Conservation (phyloP, 2,329 filamentous ascomycete species). For the Graphilbum ipis-grandicollis region DNA sequence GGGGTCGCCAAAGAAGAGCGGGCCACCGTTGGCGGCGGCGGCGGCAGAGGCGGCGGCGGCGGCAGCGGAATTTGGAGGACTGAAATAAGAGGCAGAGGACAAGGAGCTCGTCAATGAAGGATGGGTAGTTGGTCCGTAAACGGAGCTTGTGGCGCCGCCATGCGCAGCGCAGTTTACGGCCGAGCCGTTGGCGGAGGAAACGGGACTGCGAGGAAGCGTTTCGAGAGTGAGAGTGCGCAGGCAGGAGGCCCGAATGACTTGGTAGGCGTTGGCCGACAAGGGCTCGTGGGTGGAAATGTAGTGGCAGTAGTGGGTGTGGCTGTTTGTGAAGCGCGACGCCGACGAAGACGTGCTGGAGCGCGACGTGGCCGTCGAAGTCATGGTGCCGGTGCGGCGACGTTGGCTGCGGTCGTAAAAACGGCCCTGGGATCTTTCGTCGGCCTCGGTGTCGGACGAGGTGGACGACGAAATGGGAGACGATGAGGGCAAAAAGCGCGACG, state of each 20-base stretch:
- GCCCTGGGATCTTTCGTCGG: slow-evolving; percentile 23
- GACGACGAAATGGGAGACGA: slow-evolving; percentile 17
- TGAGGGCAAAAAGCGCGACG: slow-evolving; percentile 34
- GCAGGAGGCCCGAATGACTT: slow-evolving; percentile 48
- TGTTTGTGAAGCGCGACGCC: slow-evolving; percentile 15
- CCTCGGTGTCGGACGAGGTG: slow-evolving; percentile 30
- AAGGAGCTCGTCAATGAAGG: slow-evolving; percentile 4
- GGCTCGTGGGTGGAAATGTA: slow-evolving; percentile 55
- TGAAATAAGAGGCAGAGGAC: slow-evolving; percentile 30
- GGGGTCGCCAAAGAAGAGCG: slow-evolving; percentile 52
- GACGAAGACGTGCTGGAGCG: slow-evolving; percentile 35
- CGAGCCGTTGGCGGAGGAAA: slow-evolving; percentile 14
- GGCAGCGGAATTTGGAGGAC: slow-evolving; percentile 11
- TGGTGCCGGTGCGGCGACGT: slow-evolving; percentile 21
- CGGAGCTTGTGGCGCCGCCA: slow-evolving; percentile 1
- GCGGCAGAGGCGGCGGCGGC: slow-evolving; percentile 30
- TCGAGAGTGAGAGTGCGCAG: slow-evolving; percentile 50
- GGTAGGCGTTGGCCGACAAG: slow-evolving; percentile 42
- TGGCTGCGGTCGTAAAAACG: slow-evolving; percentile 10
- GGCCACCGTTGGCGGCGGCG: slow-evolving; percentile 34
- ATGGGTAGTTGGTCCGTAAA: background rate
- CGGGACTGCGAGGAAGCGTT: slow-evolving; percentile 39
- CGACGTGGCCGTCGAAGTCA: slow-evolving; percentile 28
- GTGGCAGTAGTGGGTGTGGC: slow-evolving; percentile 47
- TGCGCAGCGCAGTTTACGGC: slow-evolving; percentile 13